Conservation (phyloP, 2,329 filamentous ascomycete species). For the Teratosphaeria nubilosa region DNA sequence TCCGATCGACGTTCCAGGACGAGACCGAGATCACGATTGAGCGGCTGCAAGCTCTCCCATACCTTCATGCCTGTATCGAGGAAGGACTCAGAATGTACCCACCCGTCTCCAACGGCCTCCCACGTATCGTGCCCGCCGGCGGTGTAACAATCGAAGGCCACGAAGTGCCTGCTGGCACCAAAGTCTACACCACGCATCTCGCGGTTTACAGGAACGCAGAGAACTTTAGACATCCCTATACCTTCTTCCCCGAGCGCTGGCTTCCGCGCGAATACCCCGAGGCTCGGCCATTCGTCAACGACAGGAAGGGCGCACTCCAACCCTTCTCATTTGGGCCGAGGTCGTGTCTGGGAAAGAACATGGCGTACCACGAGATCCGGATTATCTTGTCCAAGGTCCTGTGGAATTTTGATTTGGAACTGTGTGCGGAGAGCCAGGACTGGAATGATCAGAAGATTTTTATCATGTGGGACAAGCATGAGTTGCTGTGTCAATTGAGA, state of each 20-base stretch:
- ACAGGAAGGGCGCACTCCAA: constrained; percentile 19
- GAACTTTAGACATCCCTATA: constrained; percentile 20
- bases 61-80: constrained; percentile 37
- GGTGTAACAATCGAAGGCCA: constrained; percentile 19
- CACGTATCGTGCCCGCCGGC: constrained; percentile 16
- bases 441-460: constrained; percentile 23
- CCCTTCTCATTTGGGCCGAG: constrained; percentile 27
- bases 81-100: constrained; percentile 39
- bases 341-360: constrained; percentile 24
- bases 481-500: constrained; percentile 9
- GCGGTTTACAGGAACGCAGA: constrained; percentile 14
- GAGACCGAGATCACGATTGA: constrained; percentile 18
- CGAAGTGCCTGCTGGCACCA: constrained; percentile 14
- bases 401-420: constrained; percentile 28
- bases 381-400: constrained; percentile 29
- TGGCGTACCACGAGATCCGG: constrained; percentile 28
- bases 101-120: constrained; percentile 32
- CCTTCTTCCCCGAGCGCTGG: constrained; percentile 31
- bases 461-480: constrained; percentile 19
- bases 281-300: constrained; percentile 8
- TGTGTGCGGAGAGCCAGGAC: constrained; percentile 13
- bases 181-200: constrained; percentile 12
- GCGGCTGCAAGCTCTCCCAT: constrained; percentile 18
- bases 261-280: constrained; percentile 16
- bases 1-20: constrained; percentile 33